These are phyloP conservation scores for Austroboletus eburneus DNA, from an alignment of 768 basidiomycete species.

Conservation along the genomic window DNA sequence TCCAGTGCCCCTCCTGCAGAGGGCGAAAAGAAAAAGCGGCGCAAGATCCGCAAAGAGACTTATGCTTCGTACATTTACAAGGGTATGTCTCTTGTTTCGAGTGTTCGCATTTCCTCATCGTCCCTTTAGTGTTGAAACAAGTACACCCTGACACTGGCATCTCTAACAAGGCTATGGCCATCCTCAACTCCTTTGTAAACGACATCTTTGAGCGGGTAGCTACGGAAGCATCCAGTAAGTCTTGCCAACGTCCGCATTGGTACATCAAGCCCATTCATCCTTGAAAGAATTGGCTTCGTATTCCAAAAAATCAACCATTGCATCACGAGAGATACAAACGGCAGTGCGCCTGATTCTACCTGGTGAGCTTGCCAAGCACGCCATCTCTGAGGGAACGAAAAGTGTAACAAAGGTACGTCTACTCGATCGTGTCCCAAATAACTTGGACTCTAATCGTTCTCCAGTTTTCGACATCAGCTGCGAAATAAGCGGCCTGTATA, in stretches of 20 bases:
- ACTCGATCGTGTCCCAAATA: not conserved
- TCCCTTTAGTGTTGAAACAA: constrained; percentile 77
- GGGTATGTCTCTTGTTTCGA: constrained; percentile 40
- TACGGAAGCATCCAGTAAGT: constrained; percentile 80
- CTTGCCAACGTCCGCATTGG: constrained; percentile 6
- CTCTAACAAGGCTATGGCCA: constrained; percentile 98
- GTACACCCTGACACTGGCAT: constrained; percentile 99
- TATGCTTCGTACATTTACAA: constrained; percentile 94
- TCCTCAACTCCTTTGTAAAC: constrained; percentile 94
- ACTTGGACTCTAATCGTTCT: not conserved
- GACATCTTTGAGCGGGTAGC: constrained; percentile 93
- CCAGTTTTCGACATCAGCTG: constrained; percentile 43
- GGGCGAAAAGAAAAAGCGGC: constrained; percentile 84
- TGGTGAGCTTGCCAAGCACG: constrained; percentile 83
- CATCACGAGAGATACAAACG: constrained; percentile 97
- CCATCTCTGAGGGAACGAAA: constrained; percentile 84
- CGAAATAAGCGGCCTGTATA: constrained; percentile 32
- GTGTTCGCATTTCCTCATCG: constrained; percentile 14
- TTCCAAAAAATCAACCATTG: constrained; percentile 98
- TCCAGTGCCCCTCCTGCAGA: constrained; percentile 52
- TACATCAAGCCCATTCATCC: constrained; percentile 11
- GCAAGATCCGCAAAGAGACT: constrained; percentile 85
- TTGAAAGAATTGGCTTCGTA: constrained; percentile 92
- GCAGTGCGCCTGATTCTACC: constrained; percentile 95
- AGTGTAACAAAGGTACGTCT: constrained; percentile 88